Evolutionary conservation across 106 monocot genomes (phyloP), one percentile per base, ranked within the genome.

Genomic region (Hemerocallis citrina): DNA sequence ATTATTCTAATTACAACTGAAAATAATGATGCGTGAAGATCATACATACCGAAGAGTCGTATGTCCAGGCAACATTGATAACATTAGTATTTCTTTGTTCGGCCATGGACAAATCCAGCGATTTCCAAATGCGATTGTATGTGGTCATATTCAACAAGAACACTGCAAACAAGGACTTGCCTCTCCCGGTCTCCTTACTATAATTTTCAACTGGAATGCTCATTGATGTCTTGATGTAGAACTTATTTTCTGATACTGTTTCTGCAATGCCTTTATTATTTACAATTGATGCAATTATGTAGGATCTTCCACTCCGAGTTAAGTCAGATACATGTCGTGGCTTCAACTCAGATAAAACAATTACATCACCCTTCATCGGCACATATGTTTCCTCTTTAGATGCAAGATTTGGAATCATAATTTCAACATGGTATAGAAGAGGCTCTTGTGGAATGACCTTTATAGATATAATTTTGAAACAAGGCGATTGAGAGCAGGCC

Each of bases 61-160:
- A 59, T 11, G 35, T 14, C 37, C 61, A 45, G 9, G 56, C 33
- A 38, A 37, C 15, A 1, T 63, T 55, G 25, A 78, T 31, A 28
- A 78, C n/a, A 30, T 29, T 33, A 23, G 30, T 16, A 46, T 56
- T 67, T 55, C 72, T 62, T 31, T 38, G 21, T 3, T 21, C 13
- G 10, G 43, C n/a, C 11, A 25, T 59, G n/a, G 21, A 11, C 20
- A 22, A 24, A 12, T 74, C 43, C 3, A 84, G 23, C 1, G 77
- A 67, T 22, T 34, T 64, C 80, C 79, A 85, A 15, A 80, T 76
- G 15, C 84, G 79, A 31, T 29, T 52, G 14, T 65, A 73, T 3
- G 75, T 61, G n/a, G 55, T 69, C 42, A 68, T 54, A 41, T 71
- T 80, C 22, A 69, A 7, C 17, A 84, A 34, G 25, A 17, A 66